Conservation (phyloP, 2,329 filamentous ascomycete genomes). For the Claviceps capensis region DNA sequence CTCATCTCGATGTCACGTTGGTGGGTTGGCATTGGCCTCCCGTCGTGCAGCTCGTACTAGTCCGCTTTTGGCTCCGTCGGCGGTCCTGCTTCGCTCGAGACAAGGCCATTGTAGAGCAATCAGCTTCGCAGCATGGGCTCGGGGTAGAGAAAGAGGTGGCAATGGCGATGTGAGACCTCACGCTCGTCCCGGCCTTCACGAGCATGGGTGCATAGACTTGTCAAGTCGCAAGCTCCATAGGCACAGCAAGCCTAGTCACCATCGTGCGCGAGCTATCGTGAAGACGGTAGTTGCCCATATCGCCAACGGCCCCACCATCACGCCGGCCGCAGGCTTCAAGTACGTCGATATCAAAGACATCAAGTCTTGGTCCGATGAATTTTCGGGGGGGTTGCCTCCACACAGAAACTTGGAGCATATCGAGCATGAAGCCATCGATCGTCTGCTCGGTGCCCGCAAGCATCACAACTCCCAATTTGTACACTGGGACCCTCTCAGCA, state of each 20-base stretch:
- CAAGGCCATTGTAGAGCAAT: constrained; percentile 25
- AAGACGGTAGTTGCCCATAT: constrained; percentile 27
- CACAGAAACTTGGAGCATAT: constrained; percentile 30
- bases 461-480: constrained; percentile 7
- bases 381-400: constrained; percentile 23
- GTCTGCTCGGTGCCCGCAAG: constrained; percentile 24
- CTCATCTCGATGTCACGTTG: neutral
- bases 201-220: constrained; percentile 32
- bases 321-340: constrained; percentile 12
- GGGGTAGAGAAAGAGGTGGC: constrained; percentile 21
- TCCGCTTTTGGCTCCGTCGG: neutral
- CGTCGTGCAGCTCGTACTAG: constrained; percentile 1
- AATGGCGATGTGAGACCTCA: constrained; percentile 29
- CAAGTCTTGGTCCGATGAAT: constrained; percentile 23
- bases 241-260: constrained; percentile 25
- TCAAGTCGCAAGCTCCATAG: constrained; percentile 31
- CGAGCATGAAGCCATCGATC: constrained; percentile 30
- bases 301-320: constrained; percentile 21
- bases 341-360: constrained; percentile 22
- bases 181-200: constrained; percentile 30
- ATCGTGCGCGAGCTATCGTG: constrained; percentile 22
- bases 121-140: constrained; percentile 34
- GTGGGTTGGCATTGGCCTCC: neutral
- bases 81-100: constrained; percentile 2
- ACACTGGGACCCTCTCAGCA: constrained; percentile 13